Base-by-base conservation (phyloP, 306 rosid genomes). In the Parietaria judaica region DNA sequence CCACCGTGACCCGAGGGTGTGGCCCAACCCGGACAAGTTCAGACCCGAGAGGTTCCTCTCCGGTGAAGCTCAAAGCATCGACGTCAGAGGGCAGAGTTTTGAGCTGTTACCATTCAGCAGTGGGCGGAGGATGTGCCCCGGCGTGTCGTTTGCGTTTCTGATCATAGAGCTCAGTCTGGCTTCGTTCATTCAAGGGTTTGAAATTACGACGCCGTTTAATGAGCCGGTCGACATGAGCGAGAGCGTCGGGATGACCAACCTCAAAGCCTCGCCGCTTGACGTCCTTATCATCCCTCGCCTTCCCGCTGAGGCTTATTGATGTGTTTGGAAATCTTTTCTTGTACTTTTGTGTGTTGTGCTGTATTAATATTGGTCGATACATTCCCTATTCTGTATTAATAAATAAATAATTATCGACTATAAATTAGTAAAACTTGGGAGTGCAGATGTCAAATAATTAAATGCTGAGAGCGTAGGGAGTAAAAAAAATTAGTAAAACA, bases 61-160 rank as follows among this genome's bases (percentile, higher is more conserved):
- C 1, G 11, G n/a, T 9, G 47, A 48, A 1, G 53, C n/a, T 11
- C n/a, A 46, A 12, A 72, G 59, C 56, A 8, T 66, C 11, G 76
- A 73, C 23, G 48, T 73, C 11, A 61, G 61, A 54, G 79, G 76
- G 0, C 60, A 74, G 1, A 49, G 54, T 37, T 71, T 70, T 1
- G 63, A 74, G 23, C 15, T 70, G 31, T 61, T 70, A 31, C 79
- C 79, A 31, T 78, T 78, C 16, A 73, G 76, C 10, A 66, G 73
- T 0, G 83, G 83, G 8, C 67, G 82, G 49, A 77, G 78, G 54
- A 58, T 72, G 8, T 72, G 82, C 16, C 82, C 77, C 0, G 72
- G 71, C 14, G 31, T 74, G 5, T 66, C 66, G 0, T 59, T 70
- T 10, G 76, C 68, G 1, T 38, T 70, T 11, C 68, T 53, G 45